These are phyloP conservation scores for Penicillium fuscoglaucum DNA, from an alignment of 2,329 filamentous ascomycete genomes.

Conservation along the genomic window DNA sequence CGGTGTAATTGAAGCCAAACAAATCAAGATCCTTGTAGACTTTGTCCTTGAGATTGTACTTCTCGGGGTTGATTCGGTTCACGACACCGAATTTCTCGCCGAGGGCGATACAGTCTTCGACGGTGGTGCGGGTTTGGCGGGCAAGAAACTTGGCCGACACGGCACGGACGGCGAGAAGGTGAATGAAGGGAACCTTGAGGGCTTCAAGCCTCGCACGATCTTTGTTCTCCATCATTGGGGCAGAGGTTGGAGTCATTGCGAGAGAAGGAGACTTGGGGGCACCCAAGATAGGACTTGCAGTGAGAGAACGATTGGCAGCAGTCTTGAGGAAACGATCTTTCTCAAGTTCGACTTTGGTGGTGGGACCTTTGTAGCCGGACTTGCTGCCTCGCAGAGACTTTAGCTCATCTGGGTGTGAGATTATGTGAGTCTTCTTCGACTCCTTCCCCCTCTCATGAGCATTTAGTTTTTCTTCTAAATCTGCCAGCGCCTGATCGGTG, in stretches of 20 bases:
- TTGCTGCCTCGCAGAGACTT: slow-evolving; percentile 38
- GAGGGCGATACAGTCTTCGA: slow-evolving; percentile 50
- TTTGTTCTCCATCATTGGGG: slow-evolving; percentile 39
- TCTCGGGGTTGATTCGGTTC: slow-evolving; percentile 49
- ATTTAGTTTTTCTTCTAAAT: slow-evolving; percentile 60
- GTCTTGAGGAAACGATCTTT: slow-evolving; percentile 45
- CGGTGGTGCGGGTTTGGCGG: slow-evolving; percentile 49
- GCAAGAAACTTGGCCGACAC: slow-evolving; percentile 50
- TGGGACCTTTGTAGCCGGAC: slow-evolving; percentile 35
- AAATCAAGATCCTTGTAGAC: slow-evolving; percentile 62
- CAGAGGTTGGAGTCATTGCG: slow-evolving; percentile 46
- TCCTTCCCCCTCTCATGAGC: slow-evolving; percentile 61
- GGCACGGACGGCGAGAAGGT: slow-evolving; percentile 56
- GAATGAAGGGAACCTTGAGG: slow-evolving; percentile 48
- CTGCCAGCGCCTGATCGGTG: slow-evolving; percentile 60
- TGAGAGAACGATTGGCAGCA: slow-evolving; percentile 40
- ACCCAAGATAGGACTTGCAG: slow-evolving; percentile 45
- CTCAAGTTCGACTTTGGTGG: slow-evolving; percentile 42
- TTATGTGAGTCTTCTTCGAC: slow-evolving; percentile 54
- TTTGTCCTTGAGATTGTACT: slow-evolving; percentile 59
- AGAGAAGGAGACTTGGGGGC: slow-evolving; percentile 39
- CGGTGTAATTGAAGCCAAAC: slow-evolving; percentile 61
- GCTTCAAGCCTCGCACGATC: slow-evolving; percentile 44
- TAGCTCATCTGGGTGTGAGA: slow-evolving; percentile 40
- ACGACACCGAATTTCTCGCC: slow-evolving; percentile 56